phyloP scores from a whole-genome alignment of 176 grass and related monocot species.

The Hsuehochloa calcarea region DNA sequence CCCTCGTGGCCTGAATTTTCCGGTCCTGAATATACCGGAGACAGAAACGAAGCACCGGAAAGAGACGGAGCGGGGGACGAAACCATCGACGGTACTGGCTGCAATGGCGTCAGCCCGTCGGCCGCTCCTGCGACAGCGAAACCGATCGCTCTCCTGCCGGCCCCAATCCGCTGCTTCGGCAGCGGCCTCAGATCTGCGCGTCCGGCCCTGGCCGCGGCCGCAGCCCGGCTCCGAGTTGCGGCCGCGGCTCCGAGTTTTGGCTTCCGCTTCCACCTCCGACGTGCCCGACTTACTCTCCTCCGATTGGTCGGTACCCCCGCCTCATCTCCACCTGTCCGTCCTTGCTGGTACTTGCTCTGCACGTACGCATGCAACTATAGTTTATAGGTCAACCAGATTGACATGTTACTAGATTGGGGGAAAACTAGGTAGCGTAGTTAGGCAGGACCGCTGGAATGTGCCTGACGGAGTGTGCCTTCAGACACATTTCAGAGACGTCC shows the following conservation, averaged over 20 bases:
- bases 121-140: slow-evolving; percentile 30
- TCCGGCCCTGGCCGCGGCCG: background rate
- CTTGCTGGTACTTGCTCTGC: background rate
- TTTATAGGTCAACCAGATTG: background rate
- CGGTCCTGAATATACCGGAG: slow-evolving; percentile 15
- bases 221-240: slow-evolving; percentile 27
- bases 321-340: background rate
- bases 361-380: background rate
- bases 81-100: background rate
- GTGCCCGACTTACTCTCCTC: slow-evolving; percentile 90
- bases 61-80: background rate
- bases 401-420: background rate
- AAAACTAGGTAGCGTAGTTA: background rate
- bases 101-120: slow-evolving; percentile 43
- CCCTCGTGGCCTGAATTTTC: background rate
- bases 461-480: background rate
- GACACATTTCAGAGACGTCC: background rate
- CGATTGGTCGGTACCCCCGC: slow-evolving; percentile 50
- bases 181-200: background rate
- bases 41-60: background rate
- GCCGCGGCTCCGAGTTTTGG: slow-evolving; percentile 30
- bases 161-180: background rate
- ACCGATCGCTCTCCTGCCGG: slow-evolving; percentile 14
- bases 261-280: slow-evolving; percentile 49
- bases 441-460: background rate